Percentiles rank a stretch among this genome's conserved stretches.
These are phyloP conservation scores for Macaranga tanarius DNA, from an alignment of 441 rosid genomes.

Conservation along the genomic window DNA sequence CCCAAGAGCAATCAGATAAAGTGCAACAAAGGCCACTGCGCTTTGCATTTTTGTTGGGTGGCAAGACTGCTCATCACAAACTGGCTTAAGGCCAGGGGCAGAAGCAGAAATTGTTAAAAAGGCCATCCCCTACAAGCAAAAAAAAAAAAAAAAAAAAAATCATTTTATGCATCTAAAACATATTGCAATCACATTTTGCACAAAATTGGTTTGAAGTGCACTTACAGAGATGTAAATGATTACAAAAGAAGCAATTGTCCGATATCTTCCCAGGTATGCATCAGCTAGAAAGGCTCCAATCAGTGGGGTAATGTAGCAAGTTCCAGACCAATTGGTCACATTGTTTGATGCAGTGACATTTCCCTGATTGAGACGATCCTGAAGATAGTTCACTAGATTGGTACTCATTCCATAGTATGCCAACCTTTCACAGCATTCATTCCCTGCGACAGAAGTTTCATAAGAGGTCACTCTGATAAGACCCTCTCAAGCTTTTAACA, in stretches of 20 bases:
- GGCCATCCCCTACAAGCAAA: slow-evolving; percentile 69
- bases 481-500: not conserved
- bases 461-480: not conserved
- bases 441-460: slow-evolving; percentile 43
- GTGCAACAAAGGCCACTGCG: slow-evolving; percentile 60
- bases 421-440: slow-evolving; percentile 89
- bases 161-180: not conserved
- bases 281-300: slow-evolving; percentile 95
- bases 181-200: not conserved
- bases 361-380: slow-evolving; percentile 59
- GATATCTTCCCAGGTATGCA: slow-evolving; percentile 84
- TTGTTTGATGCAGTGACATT: slow-evolving; percentile 76
- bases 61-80: slow-evolving; percentile 56
- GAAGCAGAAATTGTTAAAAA: slow-evolving; percentile 76
- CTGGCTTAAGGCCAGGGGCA: slow-evolving; percentile 65
- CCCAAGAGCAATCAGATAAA: slow-evolving; percentile 89
- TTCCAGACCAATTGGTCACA: slow-evolving; percentile 92
- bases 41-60: slow-evolving; percentile 49
- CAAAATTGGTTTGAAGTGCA: slow-evolving; percentile 18
- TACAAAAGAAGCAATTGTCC: slow-evolving; percentile 80
- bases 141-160: not conserved
- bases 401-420: slow-evolving; percentile 99
- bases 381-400: slow-evolving; percentile 78
- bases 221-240: slow-evolving; percentile 71
- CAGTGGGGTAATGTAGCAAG: slow-evolving; percentile 82